phyloP scores from a whole-genome alignment of 2,329 filamentous ascomycete species.

The Fusarium chaquense region DNA sequence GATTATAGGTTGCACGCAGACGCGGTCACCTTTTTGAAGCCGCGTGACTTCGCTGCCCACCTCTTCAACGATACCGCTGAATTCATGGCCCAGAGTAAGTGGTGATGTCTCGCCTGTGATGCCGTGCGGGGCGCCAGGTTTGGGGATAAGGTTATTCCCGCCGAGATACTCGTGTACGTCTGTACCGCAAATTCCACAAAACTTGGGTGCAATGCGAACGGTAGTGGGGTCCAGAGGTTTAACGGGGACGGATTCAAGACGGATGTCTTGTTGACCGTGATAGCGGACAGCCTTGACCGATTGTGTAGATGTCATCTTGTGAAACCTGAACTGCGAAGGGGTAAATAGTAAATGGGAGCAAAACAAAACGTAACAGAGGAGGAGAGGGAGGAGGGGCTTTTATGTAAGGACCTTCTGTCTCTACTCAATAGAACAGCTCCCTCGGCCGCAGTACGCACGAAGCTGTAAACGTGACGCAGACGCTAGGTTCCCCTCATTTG shows the following conservation, averaged over 20 bases:
- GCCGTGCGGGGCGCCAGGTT: slow-evolving; percentile 22
- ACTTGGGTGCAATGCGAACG: slow-evolving; percentile 7
- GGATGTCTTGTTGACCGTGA: slow-evolving; percentile 14
- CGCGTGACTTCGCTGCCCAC: slow-evolving; percentile 19
- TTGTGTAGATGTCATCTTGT: slow-evolving; percentile 5
- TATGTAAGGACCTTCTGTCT: background rate
- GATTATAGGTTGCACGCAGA: slow-evolving; percentile 23
- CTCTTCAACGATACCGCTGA: slow-evolving; percentile 21
- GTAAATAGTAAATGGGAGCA: background rate
- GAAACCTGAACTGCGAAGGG: background rate
- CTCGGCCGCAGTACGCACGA: background rate
- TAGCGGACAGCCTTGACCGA: slow-evolving; percentile 20
- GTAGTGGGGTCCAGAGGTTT: background rate
- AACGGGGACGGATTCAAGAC: slow-evolving; percentile 7
- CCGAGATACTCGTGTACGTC: slow-evolving; percentile 27
- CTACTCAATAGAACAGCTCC: background rate
- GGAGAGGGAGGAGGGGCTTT: slow-evolving; percentile 1
- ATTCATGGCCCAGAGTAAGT: slow-evolving; percentile 20
- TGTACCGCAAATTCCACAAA: slow-evolving; percentile 24
- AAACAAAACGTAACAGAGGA: background rate
- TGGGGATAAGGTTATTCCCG: slow-evolving; percentile 27
- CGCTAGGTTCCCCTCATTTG: slow-evolving; percentile 11
- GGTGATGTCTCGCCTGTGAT: slow-evolving; percentile 26
- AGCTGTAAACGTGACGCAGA: slow-evolving; percentile 13
- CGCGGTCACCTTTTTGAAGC: slow-evolving; percentile 12